Base-by-base conservation (phyloP, 1,284 basidiomycete genomes). In the Leccinum subrobustum region DNA sequence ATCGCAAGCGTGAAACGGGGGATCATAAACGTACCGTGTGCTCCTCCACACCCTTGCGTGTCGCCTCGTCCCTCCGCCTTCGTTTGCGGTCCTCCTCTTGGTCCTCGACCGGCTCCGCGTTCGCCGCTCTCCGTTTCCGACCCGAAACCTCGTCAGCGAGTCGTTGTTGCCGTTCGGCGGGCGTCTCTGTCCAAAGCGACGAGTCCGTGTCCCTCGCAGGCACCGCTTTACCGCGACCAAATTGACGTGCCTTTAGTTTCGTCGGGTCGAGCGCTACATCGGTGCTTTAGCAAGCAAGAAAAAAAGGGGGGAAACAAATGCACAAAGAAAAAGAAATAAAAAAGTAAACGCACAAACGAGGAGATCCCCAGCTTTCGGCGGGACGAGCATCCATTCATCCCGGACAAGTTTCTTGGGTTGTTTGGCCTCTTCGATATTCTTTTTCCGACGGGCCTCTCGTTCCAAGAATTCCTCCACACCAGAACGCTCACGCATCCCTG, bases 311-410 rank as follows among this genome's bases (percentile, higher is more conserved):
- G 61, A 52, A 31, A 31, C 29, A 31, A 11, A 31, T 4, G n/a
- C n/a, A n/a, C n/a, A n/a, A n/a, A n/a, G n/a, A n/a, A n/a, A n/a
- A n/a, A n/a, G n/a, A n/a, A n/a, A n/a, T n/a, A n/a, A n/a, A n/a
- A n/a, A n/a, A 25, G 23, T 6, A 25, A 20, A 83, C 90, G 66
- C 67, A 93, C 92, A 88, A 53, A 83, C 82, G 12, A 93, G 78
- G 14, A 95, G 74, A 63, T 91, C 89, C 2, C 90, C 88, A 0
- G 86, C 83, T 11, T 88, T 85, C 0, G 95, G 95, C 1, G 95
- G 95, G 0, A 91, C 88, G 42, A 96, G 81, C 95, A 97, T 97
- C 95, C 95, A 97, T 72, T 95, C 93, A 35, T 96, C 93, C 57
- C 95, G 84, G 72, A 93, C 80, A 31, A 85, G 78, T 50, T 83